Percentiles rank a stretch among this genome's conserved stretches.
Conservation (phyloP, 116 monocot genomes). For the Cymodocea nodosa region DNA sequence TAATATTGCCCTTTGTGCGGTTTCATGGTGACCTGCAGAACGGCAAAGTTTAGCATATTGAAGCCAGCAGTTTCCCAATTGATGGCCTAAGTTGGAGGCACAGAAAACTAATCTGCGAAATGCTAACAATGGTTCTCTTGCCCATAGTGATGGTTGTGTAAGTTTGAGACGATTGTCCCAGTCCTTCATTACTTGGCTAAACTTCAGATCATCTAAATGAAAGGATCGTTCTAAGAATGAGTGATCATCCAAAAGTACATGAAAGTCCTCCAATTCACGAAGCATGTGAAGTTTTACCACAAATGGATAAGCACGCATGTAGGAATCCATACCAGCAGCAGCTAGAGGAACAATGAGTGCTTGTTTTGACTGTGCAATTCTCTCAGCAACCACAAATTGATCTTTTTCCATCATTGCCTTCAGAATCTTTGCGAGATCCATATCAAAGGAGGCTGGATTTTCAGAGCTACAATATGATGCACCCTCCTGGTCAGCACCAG, state of each 20-base stretch:
- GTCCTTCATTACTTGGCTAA: slow-evolving; percentile 56
- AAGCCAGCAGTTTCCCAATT: slow-evolving; percentile 93
- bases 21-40: slow-evolving; percentile 86
- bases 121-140: slow-evolving; percentile 89
- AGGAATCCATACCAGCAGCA: slow-evolving; percentile 99
- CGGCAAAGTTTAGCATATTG: slow-evolving; percentile 97
- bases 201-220: slow-evolving; percentile 39
- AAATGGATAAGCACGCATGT: slow-evolving; percentile 96
- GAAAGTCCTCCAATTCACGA: slow-evolving; percentile 81
- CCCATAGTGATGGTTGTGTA: slow-evolving; percentile 89
- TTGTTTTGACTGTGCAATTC: slow-evolving; percentile 80
- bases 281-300: slow-evolving; percentile 94
- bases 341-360: slow-evolving; percentile 84
- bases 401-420: slow-evolving; percentile 97
- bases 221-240: slow-evolving; percentile 72
- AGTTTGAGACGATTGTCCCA: slow-evolving; percentile 84
- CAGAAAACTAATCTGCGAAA: slow-evolving; percentile 77
- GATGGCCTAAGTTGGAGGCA: slow-evolving; percentile 40
- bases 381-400: slow-evolving; percentile 61
- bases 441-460: slow-evolving; percentile 78
- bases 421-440: slow-evolving; percentile 85
- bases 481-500: slow-evolving; percentile 38
- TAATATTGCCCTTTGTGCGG: slow-evolving; percentile 83
- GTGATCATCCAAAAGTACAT: slow-evolving; percentile 46
- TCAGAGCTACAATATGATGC: slow-evolving; percentile 32